Base-by-base conservation (phyloP, 2,329 filamentous ascomycete genomes). In the Colletotrichum orchidophilum region DNA sequence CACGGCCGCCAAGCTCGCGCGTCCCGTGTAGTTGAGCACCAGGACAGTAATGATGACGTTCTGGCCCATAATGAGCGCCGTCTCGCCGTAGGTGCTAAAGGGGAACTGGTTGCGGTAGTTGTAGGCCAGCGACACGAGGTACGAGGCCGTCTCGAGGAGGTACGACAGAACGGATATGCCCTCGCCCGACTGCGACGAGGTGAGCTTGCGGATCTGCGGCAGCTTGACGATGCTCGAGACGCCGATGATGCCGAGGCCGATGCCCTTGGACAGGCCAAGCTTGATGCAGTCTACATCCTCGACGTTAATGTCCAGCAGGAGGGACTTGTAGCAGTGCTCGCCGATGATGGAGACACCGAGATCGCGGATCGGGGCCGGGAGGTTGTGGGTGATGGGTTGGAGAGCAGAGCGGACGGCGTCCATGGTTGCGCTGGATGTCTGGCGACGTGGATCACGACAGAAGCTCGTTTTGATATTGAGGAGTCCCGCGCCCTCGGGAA, bases 41-140 rank as follows among this genome's bases (percentile, higher is more conserved):
- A 98, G 83, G 60, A 95, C 90, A 5, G 92, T 92, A 80, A 99
- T 97, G 71, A 95, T 89, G 53, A 98, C 90, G 82, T 99, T 97
- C 85, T 99, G 96, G 70, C 92, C 91, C 60, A 96, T 88, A 76
- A 99, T 98, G 78, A 98, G 87, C 46, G 93, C 95, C 31, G 94
- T 96, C 88, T 99, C 96, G 81, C 96, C 96, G 81, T 93, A 99
- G 12, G 96, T 99, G 87, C 93, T 97, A 84, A 99, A 98, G 3
- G 96, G 96, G 76, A 97, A 98, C 27, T 91, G 92, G 78, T 95
- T 94, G 79, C 96, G 94, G 75, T 94, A 87, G 81, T 97, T 97
- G 87, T 99, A 99, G 63, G 94, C 93, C 75, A 99, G 89, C 5
- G 92, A 93, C 82, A 98, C 97, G 77, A 98, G 87, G 83, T 97